These are phyloP conservation scores for Mycena polygramma DNA, from an alignment of 768 basidiomycete species.

Conservation along the genomic window DNA sequence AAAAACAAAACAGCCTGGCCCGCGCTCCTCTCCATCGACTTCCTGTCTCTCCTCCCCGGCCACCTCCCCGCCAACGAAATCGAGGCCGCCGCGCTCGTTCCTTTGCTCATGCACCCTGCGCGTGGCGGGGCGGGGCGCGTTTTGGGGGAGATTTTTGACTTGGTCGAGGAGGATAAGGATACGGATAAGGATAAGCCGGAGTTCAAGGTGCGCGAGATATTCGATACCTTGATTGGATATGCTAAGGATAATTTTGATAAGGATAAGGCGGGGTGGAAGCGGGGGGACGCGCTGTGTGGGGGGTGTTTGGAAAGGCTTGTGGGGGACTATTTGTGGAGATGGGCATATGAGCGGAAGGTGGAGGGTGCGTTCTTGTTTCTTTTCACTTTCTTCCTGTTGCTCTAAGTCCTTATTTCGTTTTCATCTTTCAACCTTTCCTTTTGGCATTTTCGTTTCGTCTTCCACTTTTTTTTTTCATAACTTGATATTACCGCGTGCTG, in stretches of 20 bases:
- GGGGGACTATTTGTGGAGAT: conserved; percentile 21
- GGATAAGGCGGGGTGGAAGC: conserved; percentile 14
- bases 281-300: conserved; percentile 16
- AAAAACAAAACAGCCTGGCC: conserved; percentile 18
- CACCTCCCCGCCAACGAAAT: conserved; percentile 26
- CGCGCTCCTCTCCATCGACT: conserved; percentile 26
- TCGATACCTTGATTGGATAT: too few species aligned
- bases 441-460: too few species aligned
- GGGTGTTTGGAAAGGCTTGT: conserved; percentile 27
- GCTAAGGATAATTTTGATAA: too few species aligned
- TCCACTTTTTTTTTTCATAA: too few species aligned
- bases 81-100: conserved; percentile 28
- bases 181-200: conserved; percentile 2
- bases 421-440: too few species aligned
- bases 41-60: conserved; percentile 23
- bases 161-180: too few species aligned
- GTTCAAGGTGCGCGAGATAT: background rate
- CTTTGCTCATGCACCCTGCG: conserved; percentile 19
- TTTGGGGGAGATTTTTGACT: conserved; percentile 23
- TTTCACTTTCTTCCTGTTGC: background rate
- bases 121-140: conserved; percentile 18
- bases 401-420: background rate
- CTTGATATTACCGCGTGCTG: too few species aligned
- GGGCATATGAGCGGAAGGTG: conserved; percentile 20
- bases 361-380: background rate